These are phyloP conservation scores for Penicillium taxi DNA, from an alignment of 495 filamentous ascomycete genomes.

Conservation along the genomic window DNA sequence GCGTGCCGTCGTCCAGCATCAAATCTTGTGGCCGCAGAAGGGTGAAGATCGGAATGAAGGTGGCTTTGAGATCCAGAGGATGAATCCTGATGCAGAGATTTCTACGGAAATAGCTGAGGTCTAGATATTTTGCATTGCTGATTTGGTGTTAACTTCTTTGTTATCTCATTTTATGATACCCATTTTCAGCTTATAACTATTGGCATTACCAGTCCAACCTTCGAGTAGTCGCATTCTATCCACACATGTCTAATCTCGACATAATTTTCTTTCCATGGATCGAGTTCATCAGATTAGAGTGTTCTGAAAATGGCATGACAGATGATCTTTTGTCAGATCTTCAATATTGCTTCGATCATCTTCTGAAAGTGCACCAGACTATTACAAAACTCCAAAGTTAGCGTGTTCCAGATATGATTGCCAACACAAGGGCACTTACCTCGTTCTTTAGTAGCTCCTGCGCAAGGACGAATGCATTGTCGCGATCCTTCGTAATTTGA, in stretches of 20 bases:
- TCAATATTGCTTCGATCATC: conserved; percentile 22
- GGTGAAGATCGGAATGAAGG: conserved; percentile 58
- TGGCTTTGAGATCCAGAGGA: conserved; percentile 41
- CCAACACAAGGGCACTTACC: conserved; percentile 22
- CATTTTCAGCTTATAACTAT: no score
- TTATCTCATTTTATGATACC: no score
- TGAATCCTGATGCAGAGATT: conserved; percentile 19
- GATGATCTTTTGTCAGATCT: conserved; percentile 21
- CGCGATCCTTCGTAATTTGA: conserved; percentile 44
- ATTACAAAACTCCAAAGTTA: conserved; percentile 12
- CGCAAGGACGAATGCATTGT: conserved; percentile 57
- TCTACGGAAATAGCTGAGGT: conserved; percentile 6
- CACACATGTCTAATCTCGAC: no score
- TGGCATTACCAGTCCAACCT: no score
- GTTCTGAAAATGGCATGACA: no score
- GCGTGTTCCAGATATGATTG: not conserved
- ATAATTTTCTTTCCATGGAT: no score
- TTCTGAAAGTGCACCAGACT: conserved; percentile 25
- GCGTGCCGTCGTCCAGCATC: conserved; percentile 51
- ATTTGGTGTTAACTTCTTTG: no score
- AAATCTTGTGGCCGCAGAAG: conserved; percentile 67
- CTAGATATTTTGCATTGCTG: no score
- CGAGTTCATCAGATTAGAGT: no score
- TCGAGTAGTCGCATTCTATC: no score
- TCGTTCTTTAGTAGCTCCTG: conserved; percentile 49